Evolutionary conservation across 192 early-diverging fungal genomes (phyloP), one percentile per base, ranked within the genome.

Genomic region (Mortierella antarctica): DNA sequence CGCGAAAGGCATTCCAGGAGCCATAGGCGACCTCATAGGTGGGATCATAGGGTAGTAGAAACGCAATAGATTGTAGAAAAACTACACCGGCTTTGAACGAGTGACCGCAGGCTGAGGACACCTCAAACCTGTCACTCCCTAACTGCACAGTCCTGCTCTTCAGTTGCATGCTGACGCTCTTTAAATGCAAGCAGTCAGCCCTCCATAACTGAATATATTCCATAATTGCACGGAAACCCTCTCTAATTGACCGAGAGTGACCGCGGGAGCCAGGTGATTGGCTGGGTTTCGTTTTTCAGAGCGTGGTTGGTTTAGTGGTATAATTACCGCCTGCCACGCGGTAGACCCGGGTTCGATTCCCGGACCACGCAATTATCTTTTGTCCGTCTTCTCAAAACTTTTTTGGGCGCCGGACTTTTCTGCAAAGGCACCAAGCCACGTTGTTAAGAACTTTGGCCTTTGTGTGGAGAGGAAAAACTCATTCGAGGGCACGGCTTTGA

Each of bases 341-440:
- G 86, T 86, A 85, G 90, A 89, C 89, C 89, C 89, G 90, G 88
- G 90, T 91, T 91, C 90, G 90, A 91, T 91, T 91, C 89, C 86
- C 89, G 89, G 89, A 82, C 86, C 74, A 78, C 86, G 89, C 89
- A 90, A 49, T 59, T 2, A 47, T 59, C 23, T 65, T 65, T 58
- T 65, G 56, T 0, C n/a, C n/a, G n/a, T n/a, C n/a, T 2, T 31
- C 45, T 31, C 42, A 62, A 71, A 42, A 59, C 53, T 20, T 50
- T 53, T 17, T 44, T 66, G 20, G 55, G n/a, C 51, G 65, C 46
- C 42, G 50, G 31, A 31, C 31, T 31, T 31, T 31, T 31, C 31
- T 31, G n/a, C n/a, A n/a, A n/a, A n/a, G 31, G 31, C 31, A 31
- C 31, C 31, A 31, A 31, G 31, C 31, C 31, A 31, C 31, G 31